Evolutionary conservation across 768 basidiomycete species (phyloP).

Genomic region (Tubosaeta sp.): DNA sequence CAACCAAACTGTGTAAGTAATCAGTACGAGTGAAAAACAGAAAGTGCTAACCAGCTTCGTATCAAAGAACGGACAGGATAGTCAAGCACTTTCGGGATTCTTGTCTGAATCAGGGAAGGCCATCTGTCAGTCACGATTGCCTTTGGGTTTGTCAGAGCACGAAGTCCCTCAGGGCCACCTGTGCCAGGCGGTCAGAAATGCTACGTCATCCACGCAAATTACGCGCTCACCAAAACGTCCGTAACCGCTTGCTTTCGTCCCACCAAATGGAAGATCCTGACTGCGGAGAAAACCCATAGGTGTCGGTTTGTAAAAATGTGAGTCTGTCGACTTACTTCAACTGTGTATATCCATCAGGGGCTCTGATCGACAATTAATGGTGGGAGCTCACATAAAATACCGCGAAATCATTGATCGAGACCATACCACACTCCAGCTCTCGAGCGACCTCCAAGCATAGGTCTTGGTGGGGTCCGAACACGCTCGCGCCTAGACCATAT

Average conservation of each 20-base stretch:
- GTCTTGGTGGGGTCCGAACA: slow-evolving; percentile 84
- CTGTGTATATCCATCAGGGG: slow-evolving; percentile 33
- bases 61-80: slow-evolving; percentile 76
- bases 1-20: background rate
- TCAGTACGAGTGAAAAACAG: background rate
- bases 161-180: slow-evolving; percentile 93
- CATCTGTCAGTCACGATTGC: slow-evolving; percentile 83
- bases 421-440: slow-evolving; percentile 91
- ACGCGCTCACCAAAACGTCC: slow-evolving; percentile 76
- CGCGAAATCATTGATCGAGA: slow-evolving; percentile 92
- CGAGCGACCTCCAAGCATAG: slow-evolving; percentile 78
- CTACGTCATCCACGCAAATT: background rate
- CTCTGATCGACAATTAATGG: background rate
- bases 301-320: slow-evolving; percentile 5
- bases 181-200: slow-evolving; percentile 7
- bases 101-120: slow-evolving; percentile 78
- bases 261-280: slow-evolving; percentile 95
- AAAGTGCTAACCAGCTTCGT: slow-evolving; percentile 63
- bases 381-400: slow-evolving; percentile 68
- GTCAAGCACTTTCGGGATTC: slow-evolving; percentile 80
- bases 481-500: slow-evolving; percentile 90
- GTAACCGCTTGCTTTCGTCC: slow-evolving; percentile 86
- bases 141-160: slow-evolving; percentile 84
- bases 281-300: slow-evolving; percentile 28
- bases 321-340: slow-evolving; percentile 51